Evolutionary conservation across 768 basidiomycete species (phyloP), one percentile per base, ranked within the genome.

Genomic region (Termitomyces sp.): DNA sequence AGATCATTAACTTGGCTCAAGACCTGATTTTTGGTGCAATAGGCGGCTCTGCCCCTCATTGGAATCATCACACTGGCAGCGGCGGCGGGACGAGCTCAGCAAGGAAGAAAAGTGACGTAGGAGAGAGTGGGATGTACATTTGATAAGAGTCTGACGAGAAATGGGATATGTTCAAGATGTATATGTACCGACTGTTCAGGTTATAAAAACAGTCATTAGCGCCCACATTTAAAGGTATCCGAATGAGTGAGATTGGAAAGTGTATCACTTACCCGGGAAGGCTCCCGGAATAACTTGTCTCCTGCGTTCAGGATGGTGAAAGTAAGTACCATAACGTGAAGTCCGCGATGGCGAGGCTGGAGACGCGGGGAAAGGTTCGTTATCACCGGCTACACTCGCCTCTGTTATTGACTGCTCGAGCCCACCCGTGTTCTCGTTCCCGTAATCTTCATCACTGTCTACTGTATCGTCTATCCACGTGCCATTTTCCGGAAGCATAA

Each of bases 251-350:
- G 17, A 38, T 44, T 17, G 30, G 30, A 30, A 30, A 15, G 47
- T 43, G 40, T 48, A 53, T 56, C 49, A 56, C 56, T 64, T 48
- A 35, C 64, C 62, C 8, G 79, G 80, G 62, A 87, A 87, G 3
- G 83, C 84, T 4, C 86, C 86, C 5, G 86, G 86, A 56, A 86
- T 74, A 0, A 69, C 64, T 60, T 79, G 77, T 64, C 77, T 76
- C 57, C 84, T 74, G 59, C 83, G 73, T 65, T 94, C 92, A 0
- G 92, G 92, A 68, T 92, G 92, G 67, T 92, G 92, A 62, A 87
- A 93, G 64, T 92, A 92, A 28, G 89, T 92, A 35, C 82, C 80
- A 68, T 90, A 87, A 30, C 88, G 75, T 60, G 81, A 84, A 55
- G 73, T 68, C 56, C 76, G 66, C 17, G 77, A 72, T n/a, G 76